A percentile compares a stretch with the other conserved stretches of the same genome.
Conservation (phyloP, 768 basidiomycete genomes). For the Neoboletus brunneissimus region DNA sequence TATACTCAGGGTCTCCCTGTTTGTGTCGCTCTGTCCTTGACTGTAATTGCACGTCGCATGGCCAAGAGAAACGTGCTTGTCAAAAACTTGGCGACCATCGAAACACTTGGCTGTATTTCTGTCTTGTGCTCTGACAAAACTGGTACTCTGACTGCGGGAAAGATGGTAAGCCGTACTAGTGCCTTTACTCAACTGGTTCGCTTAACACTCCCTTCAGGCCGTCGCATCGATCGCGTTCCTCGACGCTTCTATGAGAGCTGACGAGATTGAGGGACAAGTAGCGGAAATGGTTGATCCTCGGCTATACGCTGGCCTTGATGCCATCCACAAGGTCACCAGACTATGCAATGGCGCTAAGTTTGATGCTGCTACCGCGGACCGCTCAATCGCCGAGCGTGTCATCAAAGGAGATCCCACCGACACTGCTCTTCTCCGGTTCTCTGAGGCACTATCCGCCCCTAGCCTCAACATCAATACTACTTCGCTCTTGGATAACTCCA, state of each 20-base stretch:
- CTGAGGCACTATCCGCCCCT: slow-evolving; percentile 32
- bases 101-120: slow-evolving; percentile 51
- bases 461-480: slow-evolving; percentile 21
- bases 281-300: slow-evolving; percentile 7
- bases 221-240: slow-evolving; percentile 42
- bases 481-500: slow-evolving; percentile 20
- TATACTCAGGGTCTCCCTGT: slow-evolving; percentile 36
- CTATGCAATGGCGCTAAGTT: slow-evolving; percentile 60
- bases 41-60: slow-evolving; percentile 48
- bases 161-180: slow-evolving; percentile 37
- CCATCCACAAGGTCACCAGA: slow-evolving; percentile 41
- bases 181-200: neutral
- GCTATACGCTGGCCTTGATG: slow-evolving; percentile 25
- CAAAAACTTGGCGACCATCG: slow-evolving; percentile 52
- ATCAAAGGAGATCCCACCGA: slow-evolving; percentile 52
- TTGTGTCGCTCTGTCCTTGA: slow-evolving; percentile 50
- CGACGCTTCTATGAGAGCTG: slow-evolving; percentile 21
- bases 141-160: slow-evolving; percentile 48
- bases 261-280: slow-evolving; percentile 20
- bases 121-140: slow-evolving; percentile 56
- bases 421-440: slow-evolving; percentile 51
- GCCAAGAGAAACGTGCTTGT: slow-evolving; percentile 46
- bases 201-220: slow-evolving; percentile 25
- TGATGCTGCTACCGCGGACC: slow-evolving; percentile 29
- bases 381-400: slow-evolving; percentile 32